Conservation (phyloP, 148 eudicot genomes). For the Persicaria maculosa region DNA sequence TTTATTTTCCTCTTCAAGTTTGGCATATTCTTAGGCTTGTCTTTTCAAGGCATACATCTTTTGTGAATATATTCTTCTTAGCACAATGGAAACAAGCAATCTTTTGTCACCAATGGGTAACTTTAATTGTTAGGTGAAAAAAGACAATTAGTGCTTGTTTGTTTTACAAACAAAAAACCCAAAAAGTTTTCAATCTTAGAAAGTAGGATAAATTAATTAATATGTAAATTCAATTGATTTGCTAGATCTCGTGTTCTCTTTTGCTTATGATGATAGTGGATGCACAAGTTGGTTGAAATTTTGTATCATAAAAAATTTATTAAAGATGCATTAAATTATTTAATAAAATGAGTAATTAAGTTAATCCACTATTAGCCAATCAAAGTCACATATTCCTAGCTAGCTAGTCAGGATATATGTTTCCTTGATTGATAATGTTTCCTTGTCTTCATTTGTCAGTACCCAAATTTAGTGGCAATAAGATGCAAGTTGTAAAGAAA, state of each 20-base stretch:
- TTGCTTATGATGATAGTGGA: too few relatives aligned
- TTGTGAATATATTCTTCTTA: slow-evolving; percentile 9
- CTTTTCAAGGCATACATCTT: neutral
- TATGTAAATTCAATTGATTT: too few relatives aligned
- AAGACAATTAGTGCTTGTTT: neutral
- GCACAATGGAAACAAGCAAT: neutral
- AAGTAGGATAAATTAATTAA: too few relatives aligned
- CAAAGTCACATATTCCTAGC: neutral
- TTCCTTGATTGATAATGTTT: neutral
- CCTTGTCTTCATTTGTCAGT: neutral
- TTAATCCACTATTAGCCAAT: neutral
- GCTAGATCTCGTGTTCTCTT: too few relatives aligned
- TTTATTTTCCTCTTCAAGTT: neutral
- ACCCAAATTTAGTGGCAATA: neutral
- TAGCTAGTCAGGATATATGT: neutral
- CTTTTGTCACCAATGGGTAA: neutral
- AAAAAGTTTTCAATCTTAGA: too few relatives aligned
- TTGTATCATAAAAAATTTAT: too few relatives aligned
- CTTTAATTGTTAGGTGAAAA: neutral
- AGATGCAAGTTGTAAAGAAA: neutral
- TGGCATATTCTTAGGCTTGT: slow-evolving; percentile 8
- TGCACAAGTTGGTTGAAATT: neutral
- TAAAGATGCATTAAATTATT: neutral
- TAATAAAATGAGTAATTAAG: neutral
- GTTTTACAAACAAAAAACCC: too few relatives aligned